A percentile compares a stretch with the other conserved stretches of the same genome.
Evolutionary conservation across 768 basidiomycete genomes (phyloP).

Genomic region (Amanita jacksonii): DNA sequence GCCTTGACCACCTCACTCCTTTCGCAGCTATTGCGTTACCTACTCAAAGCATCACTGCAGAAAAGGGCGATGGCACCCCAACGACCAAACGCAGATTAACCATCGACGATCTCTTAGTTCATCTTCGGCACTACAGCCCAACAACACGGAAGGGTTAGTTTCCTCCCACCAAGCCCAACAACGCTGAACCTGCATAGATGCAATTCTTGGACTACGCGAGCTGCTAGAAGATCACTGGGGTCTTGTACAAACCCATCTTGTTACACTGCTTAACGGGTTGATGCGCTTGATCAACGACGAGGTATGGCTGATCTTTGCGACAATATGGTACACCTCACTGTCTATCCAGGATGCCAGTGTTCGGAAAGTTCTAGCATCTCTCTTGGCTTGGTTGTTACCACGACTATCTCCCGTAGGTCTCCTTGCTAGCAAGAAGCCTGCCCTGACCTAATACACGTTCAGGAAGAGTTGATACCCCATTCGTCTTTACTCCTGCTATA

Average conservation of each 20-base stretch:
- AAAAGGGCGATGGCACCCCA: conserved; percentile 48
- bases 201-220: conserved; percentile 62
- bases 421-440: not conserved
- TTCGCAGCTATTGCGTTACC: conserved; percentile 82
- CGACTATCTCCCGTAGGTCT: conserved; percentile 44
- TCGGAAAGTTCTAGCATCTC: conserved; percentile 58
- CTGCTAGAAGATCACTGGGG: conserved; percentile 55
- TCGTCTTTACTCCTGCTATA: conserved; percentile 71
- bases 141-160: conserved; percentile 60
- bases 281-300: conserved; percentile 77
- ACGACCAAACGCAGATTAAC: conserved; percentile 70
- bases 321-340: conserved; percentile 7
- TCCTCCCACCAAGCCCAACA: not conserved
- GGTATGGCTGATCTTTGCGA: conserved; percentile 30
- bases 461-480: conserved; percentile 73
- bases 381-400: conserved; percentile 67
- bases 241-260: conserved; percentile 41
- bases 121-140: conserved; percentile 78
- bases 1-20: conserved; percentile 9
- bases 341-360: conserved; percentile 63
- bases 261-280: conserved; percentile 47
- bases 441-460: conserved; percentile 2
- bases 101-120: conserved; percentile 65
- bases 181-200: conserved; percentile 36
- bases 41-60: conserved; percentile 61